Evolutionary conservation across 345 rosid genomes (phyloP), one percentile per base, ranked within the genome.

Genomic region (Gossypium herbaceum): DNA sequence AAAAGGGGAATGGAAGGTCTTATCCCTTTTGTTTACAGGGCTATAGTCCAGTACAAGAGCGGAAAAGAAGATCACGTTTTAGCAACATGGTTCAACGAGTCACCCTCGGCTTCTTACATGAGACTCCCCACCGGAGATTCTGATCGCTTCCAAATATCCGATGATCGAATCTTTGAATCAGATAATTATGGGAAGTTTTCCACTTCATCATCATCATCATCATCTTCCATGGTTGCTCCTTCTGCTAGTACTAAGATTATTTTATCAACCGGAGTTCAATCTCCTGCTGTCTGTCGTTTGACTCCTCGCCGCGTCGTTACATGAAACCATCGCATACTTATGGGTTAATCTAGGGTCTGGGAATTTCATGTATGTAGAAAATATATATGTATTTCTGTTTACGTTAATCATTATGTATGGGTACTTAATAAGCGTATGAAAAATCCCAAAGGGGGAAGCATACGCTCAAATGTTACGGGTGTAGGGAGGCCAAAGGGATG

Each of bases 81-180:
- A 2, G 78, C 77, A 6, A 73, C 88, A 0, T 87, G 88, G 90
- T 77, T 83, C 68, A 73, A 25, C 4, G 91, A 87, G 43, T 91
- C 95, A 4, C 90, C 95, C 25, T 87, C 98, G 0, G 77, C 95
- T 75, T 83, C 89, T 4, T 94, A 94, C 84, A 90, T 83, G 79
- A 84, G 97, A 70, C 97, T 94, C 44, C 92, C 97, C 0, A 29
- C 73, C 0, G 94, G 98, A 2, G 98, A 90, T 75, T 92, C 97
- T 0, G 95, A 93, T 29, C 82, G 95, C 80, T 88, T 91, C 68
- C 90, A 75, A 47, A 56, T 84, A n/a, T 79, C 93, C 2, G 92
- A 87, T 16, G 71, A 80, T 12, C 78, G 78, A n/a, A 62, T 86
- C 47, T 79, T 88, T 66, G 89, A 81, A 45, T 50, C 89, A 0